phyloP scores from a whole-genome alignment of 2,329 filamentous ascomycete genomes.

The Mariannaea sp. region DNA sequence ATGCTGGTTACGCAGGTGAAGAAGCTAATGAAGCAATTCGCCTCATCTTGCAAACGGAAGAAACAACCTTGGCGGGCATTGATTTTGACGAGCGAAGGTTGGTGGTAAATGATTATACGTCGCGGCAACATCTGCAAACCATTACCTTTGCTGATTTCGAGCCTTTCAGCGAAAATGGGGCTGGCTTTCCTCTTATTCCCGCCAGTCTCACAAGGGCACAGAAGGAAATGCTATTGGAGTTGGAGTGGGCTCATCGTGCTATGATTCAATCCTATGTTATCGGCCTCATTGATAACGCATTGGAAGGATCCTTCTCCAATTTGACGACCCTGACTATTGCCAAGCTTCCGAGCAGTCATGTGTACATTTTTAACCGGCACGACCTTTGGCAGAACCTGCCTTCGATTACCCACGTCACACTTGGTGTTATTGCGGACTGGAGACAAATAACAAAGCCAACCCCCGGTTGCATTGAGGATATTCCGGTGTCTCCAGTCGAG shows the following conservation, averaged over 20 bases:
- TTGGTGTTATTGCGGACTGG: conserved; percentile 71
- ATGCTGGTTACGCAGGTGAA: conserved; percentile 42
- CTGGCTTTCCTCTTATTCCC: conserved; percentile 52
- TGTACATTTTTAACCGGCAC: conserved; percentile 58
- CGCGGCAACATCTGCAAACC: conserved; percentile 16
- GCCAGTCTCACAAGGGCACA: conserved; percentile 64
- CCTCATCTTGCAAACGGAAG: conserved; percentile 44
- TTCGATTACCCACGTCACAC: conserved; percentile 56
- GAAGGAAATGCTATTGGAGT: conserved; percentile 70
- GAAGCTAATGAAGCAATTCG: conserved; percentile 43
- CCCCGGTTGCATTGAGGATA: conserved; percentile 55
- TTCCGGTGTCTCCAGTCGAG: conserved; percentile 53
- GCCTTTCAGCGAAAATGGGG: conserved; percentile 31
- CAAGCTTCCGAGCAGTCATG: conserved; percentile 65
- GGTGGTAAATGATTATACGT: conserved; percentile 21
- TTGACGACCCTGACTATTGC: conserved; percentile 67
- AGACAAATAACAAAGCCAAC: conserved; percentile 59
- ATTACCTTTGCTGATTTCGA: conserved; percentile 27
- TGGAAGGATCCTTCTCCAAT: conserved; percentile 52
- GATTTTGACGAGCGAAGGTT: conserved; percentile 42
- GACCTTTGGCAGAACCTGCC: conserved; percentile 67
- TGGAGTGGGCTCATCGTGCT: conserved; percentile 70
- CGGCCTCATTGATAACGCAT: conserved; percentile 63
- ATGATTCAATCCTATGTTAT: conserved; percentile 71
- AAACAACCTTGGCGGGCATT: conserved; percentile 36